Conservation (phyloP, 1,284 basidiomycete genomes). For the Fomitopsis betulina region DNA sequence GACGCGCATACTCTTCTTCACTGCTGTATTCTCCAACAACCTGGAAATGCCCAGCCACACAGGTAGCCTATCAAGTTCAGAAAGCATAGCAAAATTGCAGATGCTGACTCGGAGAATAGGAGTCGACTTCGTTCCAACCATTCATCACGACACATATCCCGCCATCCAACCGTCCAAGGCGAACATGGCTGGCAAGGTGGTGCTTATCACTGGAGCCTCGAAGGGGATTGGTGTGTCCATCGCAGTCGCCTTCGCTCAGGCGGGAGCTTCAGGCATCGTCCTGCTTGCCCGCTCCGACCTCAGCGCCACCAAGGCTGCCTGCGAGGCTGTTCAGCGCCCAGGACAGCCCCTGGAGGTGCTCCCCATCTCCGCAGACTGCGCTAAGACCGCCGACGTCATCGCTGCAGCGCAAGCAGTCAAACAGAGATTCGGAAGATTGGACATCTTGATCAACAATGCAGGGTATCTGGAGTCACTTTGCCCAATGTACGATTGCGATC, state of each 20-base stretch:
- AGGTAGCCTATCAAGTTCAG: no score
- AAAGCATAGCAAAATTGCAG: no score
- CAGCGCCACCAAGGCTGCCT: not conserved
- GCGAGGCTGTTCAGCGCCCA: conserved; percentile 1
- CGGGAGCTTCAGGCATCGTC: conserved; percentile 1
- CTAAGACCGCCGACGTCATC: not conserved
- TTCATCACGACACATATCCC: conserved; percentile 1
- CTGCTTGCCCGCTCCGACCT: conserved; percentile 4
- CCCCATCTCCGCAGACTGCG: not conserved
- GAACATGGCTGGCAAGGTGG: not conserved
- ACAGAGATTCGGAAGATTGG: conserved; percentile 2
- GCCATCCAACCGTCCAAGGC: conserved; percentile 1
- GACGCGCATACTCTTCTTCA: no score
- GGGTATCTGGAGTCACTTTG: conserved; percentile 8
- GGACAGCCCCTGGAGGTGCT: conserved; percentile 4
- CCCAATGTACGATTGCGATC: conserved; percentile 7
- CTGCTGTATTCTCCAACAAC: no score
- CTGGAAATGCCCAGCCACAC: no score
- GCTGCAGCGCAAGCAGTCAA: conserved; percentile 4
- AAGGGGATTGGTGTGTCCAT: not conserved
- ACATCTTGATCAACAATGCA: conserved; percentile 9
- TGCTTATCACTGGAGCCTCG: not conserved
- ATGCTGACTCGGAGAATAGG: no score
- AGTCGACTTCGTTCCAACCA: not conserved
- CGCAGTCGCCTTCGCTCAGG: conserved; percentile 1